These are phyloP conservation scores for Hibiscus tridactylites DNA, from an alignment of 345 rosid genomes.

Conservation along the genomic window DNA sequence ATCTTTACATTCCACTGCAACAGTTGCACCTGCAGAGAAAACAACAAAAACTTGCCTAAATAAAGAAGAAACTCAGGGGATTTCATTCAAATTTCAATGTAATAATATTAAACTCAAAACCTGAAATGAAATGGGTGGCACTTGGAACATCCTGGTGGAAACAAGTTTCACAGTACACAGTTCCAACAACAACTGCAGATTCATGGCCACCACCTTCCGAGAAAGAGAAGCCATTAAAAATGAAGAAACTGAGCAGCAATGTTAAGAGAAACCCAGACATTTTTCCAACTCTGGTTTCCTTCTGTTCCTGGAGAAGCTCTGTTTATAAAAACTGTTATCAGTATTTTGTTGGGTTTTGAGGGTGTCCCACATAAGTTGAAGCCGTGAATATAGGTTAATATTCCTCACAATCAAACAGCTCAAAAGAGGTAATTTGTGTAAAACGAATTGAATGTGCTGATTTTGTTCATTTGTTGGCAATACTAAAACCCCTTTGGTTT, in stretches of 20 bases:
- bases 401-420: conserved; percentile 22
- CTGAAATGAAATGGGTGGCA: conserved; percentile 69
- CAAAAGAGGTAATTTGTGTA: conserved; percentile 16
- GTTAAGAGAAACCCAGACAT: conserved; percentile 34
- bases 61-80: neutral
- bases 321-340: no score
- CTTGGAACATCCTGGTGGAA: conserved; percentile 46
- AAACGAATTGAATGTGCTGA: neutral
- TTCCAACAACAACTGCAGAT: conserved; percentile 67
- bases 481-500: no score
- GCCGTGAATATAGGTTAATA: no score
- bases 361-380: conserved; percentile 10
- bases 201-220: conserved; percentile 24
- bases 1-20: conserved; percentile 62
- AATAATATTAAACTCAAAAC: conserved; percentile 19
- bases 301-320: neutral
- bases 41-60: neutral
- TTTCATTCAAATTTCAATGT: no score
- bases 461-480: conserved; percentile 17
- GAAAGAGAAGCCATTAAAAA: neutral
- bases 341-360: neutral
- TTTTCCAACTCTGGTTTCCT: neutral
- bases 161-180: conserved; percentile 88
- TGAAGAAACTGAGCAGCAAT: conserved; percentile 20
- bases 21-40: conserved; percentile 58